Base-by-base conservation (phyloP, 768 basidiomycete genomes). In the Cystoderma amianthinum region DNA sequence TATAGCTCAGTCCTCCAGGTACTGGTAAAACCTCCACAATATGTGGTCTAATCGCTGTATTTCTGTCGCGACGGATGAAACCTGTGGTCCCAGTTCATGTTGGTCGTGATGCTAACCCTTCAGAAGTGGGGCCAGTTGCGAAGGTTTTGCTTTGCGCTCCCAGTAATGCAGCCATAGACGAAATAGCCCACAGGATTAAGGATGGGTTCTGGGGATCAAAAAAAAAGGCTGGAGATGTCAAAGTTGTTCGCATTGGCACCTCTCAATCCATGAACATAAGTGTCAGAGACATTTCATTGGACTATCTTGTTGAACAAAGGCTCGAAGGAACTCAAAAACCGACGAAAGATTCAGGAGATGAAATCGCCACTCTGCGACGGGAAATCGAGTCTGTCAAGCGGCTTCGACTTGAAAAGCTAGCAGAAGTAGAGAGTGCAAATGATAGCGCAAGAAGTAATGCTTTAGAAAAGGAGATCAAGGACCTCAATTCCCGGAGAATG, bases 1-100 rank as follows among this genome's bases (percentile, higher is more conserved):
- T 16, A 17, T 35, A 15, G 15, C n/a, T 16, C 19, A 40, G 95
- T 17, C 96, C 96, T 24, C 96, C 96, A 1, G 96, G 96, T 41
- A 99, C 96, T 0, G 96, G 96, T 10, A 99, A 99, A 65, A 99
- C 96, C 6, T 95, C 90, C 16, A 99, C 96, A 1, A 98, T 99
- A 47, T 91, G 91, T 50, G 92, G 90, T 16, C 71, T 99, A n/a
- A 85, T 96, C 4, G 81, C 88, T 32, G 77, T 82, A 3, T 91
- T 85, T 55, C 58, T 96, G 28, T 76, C 83, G 2, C 71, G 67
- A 28, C 81, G 85, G 16, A 57, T 77, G 4, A 79, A 82, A 23
- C 57, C 75, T 1, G 62, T 73, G 18, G 69, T 76, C 7, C 51
- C 71, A 16, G 71, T 81, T 38, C 62, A 75, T 9, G 68, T 68